phyloP scores from a whole-genome alignment of 129 eudicot species.

The Tagetes erecta region DNA sequence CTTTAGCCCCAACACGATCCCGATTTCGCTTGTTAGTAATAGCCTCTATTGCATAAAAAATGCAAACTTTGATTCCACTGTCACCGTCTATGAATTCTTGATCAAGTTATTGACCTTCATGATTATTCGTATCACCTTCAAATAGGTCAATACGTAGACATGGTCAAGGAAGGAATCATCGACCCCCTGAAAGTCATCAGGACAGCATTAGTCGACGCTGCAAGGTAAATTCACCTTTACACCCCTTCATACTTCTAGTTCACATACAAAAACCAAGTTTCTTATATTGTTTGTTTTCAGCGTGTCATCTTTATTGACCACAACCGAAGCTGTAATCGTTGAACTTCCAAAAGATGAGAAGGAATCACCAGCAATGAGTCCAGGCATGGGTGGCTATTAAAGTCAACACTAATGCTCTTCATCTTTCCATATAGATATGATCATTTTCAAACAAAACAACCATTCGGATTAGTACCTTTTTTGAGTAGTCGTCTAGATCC shows the following conservation, averaged over 20 bases:
- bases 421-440: slow-evolving; percentile 1
- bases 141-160: slow-evolving; percentile 63
- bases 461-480: neutral
- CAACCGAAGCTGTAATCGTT: slow-evolving; percentile 70
- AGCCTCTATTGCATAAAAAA: neutral
- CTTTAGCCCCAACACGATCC: too few relatives aligned
- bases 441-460: slow-evolving; percentile 25
- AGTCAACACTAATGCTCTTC: neutral
- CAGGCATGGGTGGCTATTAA: slow-evolving; percentile 57
- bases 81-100: neutral
- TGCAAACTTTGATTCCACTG: neutral
- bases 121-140: slow-evolving; percentile 12
- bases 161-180: slow-evolving; percentile 69
- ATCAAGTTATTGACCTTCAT: neutral
- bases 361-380: slow-evolving; percentile 43
- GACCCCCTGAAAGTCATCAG: slow-evolving; percentile 75
- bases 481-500: slow-evolving; percentile 17
- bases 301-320: slow-evolving; percentile 66
- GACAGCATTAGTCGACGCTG: slow-evolving; percentile 70
- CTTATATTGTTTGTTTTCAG: slow-evolving; percentile 27
- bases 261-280: neutral
- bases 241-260: neutral
- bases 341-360: slow-evolving; percentile 57
- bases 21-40: too few relatives aligned
- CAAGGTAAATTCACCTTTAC: slow-evolving; percentile 41